Evolutionary conservation across 106 monocot genomes (phyloP).

Genomic region (Apostasia ramifera): DNA sequence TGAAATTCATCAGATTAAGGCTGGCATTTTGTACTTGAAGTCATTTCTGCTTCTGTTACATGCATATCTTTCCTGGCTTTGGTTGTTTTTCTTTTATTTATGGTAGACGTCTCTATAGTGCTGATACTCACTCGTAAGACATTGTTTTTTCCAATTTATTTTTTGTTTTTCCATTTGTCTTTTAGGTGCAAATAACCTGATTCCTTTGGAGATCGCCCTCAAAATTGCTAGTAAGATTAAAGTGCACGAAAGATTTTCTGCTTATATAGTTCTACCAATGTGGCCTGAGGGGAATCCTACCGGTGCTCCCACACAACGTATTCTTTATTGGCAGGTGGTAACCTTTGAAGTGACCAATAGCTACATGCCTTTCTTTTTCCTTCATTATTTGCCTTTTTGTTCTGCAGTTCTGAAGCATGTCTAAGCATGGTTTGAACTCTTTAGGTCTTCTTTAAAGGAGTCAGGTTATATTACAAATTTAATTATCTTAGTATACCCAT

Average conservation of each 20-base stretch:
- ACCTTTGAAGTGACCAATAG: slow-evolving; percentile 2
- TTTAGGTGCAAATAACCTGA: slow-evolving; percentile 88
- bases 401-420: too few relatives aligned
- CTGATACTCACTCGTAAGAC: not conserved
- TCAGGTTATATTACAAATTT: too few relatives aligned
- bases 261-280: slow-evolving; percentile 87
- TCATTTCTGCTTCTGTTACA: not conserved
- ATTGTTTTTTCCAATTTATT: not conserved
- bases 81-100: not conserved
- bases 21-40: too few relatives aligned
- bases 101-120: not conserved
- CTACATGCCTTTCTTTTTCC: not conserved
- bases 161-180: slow-evolving; percentile 1
- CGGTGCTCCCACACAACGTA: slow-evolving; percentile 64
- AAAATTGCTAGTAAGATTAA: slow-evolving; percentile 90
- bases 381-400: too few relatives aligned
- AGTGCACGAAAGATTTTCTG: slow-evolving; percentile 87
- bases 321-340: slow-evolving; percentile 94
- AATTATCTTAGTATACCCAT: too few relatives aligned
- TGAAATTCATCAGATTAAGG: not conserved
- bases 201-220: slow-evolving; percentile 92
- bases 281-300: slow-evolving; percentile 96
- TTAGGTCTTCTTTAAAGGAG: too few relatives aligned
- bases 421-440: too few relatives aligned
- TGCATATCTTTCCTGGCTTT: not conserved